Conservation (phyloP, 371 early-diverging fungal species). For the Rhizopus stolonifer region DNA sequence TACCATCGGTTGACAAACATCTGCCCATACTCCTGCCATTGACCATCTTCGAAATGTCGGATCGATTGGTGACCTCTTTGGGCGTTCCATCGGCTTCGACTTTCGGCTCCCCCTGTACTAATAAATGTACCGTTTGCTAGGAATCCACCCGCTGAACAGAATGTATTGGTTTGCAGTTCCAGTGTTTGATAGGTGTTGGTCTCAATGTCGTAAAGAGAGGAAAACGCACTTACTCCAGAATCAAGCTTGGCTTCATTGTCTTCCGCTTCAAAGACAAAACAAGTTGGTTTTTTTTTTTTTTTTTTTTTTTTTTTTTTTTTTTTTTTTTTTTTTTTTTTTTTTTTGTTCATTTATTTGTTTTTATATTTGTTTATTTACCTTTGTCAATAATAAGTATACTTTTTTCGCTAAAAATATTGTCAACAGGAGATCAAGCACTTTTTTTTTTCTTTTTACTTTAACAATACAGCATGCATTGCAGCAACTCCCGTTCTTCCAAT, state of each 20-base stretch:
- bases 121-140: slow-evolving; percentile 60
- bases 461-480: slow-evolving; percentile 47
- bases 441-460: slow-evolving; percentile 29
- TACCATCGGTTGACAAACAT: slow-evolving; percentile 65
- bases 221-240: slow-evolving; percentile 53
- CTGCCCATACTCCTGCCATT: slow-evolving; percentile 43
- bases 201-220: slow-evolving; percentile 55
- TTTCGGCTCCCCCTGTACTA: slow-evolving; percentile 61
- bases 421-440: neutral
- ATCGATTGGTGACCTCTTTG: slow-evolving; percentile 58
- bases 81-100: slow-evolving; percentile 48
- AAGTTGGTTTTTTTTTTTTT: neutral
- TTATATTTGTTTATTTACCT: slow-evolving; percentile 18
- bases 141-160: slow-evolving; percentile 66
- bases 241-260: slow-evolving; percentile 55
- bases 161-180: slow-evolving; percentile 58
- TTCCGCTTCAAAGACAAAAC: slow-evolving; percentile 26
- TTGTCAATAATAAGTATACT: slow-evolving; percentile 48
- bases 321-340: too few relatives aligned
- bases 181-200: slow-evolving; percentile 48
- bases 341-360: neutral
- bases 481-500: slow-evolving; percentile 49
- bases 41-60: slow-evolving; percentile 52
- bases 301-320: slow-evolving; percentile 32
- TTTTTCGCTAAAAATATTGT: slow-evolving; percentile 30